Base-by-base conservation (phyloP, 163 green algal genomes). In the Scenedesmus sp. region DNA sequence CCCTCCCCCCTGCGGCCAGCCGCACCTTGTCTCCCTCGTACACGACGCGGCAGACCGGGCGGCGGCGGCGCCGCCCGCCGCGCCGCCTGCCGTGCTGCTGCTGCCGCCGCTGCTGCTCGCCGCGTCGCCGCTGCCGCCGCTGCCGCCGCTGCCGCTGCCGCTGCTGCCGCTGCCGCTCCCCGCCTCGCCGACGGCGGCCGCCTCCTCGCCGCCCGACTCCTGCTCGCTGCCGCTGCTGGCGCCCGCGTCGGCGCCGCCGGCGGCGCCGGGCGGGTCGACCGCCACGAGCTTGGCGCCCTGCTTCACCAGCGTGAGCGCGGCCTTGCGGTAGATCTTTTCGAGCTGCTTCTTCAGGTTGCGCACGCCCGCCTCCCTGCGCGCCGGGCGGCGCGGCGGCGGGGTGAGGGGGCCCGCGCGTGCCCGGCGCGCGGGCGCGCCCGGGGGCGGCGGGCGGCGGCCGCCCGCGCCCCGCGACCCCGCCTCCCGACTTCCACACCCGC, bases 311-410 rank as follows among this genome's bases (percentile, higher is more conserved):
- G 93, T 88, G 18, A 97, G 86, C 2, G 84, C 94, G 6, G 93
- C 88, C 87, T 93, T 98, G 75, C 95, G 88, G 85, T 97, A 98
- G 0, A 98, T 88, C 83, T 96, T 97, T 80, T 98, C 95, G 28
- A 99, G 85, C 60, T 96, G 88, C 78, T 98, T 98, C 85, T 98
- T 97, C 57, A 99, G 85, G 83, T 96, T 98, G 45, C 95, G 85
- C 76, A 99, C 95, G 17, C 95, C 95, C 5, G 95, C 93, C 88
- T 99, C 94, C 53, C 92, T 72, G 69, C 6, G 20, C 48, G 48
- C 18, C 48, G 22, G 20, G 56, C n/a, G 26, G 48, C 60, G 64
- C 26, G 34, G 47, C n/a, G 13, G n/a, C n/a, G n/a, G n/a, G n/a
- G n/a, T n/a, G n/a, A n/a, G n/a, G n/a, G n/a, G n/a, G n/a, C n/a